These are phyloP conservation scores for Cladorrhinum sp. DNA, from an alignment of 2,329 filamentous ascomycete genomes.

Conservation along the genomic window DNA sequence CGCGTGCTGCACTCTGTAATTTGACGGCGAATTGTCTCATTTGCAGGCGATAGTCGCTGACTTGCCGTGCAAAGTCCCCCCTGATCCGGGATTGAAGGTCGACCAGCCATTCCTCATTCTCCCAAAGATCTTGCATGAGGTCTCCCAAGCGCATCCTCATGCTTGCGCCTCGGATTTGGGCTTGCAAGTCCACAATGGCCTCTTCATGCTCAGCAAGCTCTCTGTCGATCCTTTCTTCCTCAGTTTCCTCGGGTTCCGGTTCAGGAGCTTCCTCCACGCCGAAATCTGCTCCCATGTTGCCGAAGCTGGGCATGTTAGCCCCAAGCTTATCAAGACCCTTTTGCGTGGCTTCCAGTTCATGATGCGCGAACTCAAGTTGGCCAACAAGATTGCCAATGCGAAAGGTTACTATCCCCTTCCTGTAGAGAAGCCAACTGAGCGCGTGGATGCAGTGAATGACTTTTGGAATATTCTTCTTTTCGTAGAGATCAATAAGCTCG, in stretches of 20 bases:
- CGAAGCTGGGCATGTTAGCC: constrained; percentile 94
- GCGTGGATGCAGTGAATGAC: constrained; percentile 99
- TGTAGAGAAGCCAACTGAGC: constrained; percentile 92
- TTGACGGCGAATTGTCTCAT: constrained; percentile 79
- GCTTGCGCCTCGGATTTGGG: constrained; percentile 79
- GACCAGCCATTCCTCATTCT: constrained; percentile 71
- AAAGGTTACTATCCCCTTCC: constrained; percentile 92
- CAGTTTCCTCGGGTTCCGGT: constrained; percentile 79
- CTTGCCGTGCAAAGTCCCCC: constrained; percentile 81
- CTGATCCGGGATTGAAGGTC: constrained; percentile 84
- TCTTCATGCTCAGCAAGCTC: constrained; percentile 75
- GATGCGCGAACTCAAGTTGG: constrained; percentile 94
- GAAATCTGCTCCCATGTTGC: constrained; percentile 94
- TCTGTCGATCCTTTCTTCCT: constrained; percentile 81
- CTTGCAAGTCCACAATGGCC: constrained; percentile 75
- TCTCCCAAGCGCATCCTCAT: constrained; percentile 72
- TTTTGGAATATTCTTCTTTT: constrained; percentile 99
- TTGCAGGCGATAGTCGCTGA: constrained; percentile 74
- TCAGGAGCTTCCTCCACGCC: constrained; percentile 68
- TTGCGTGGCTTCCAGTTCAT: constrained; percentile 94
- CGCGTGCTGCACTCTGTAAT: constrained; percentile 78
- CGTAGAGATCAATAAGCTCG: constrained; percentile 94
- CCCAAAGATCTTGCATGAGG: constrained; percentile 87
- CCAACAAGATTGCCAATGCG: constrained; percentile 95
- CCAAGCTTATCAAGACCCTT: constrained; percentile 96